A percentile compares a stretch with the other conserved stretches of the same genome.
These are phyloP conservation scores for Metarhizium album DNA, from an alignment of 2,329 filamentous ascomycete genomes.

Conservation along the genomic window DNA sequence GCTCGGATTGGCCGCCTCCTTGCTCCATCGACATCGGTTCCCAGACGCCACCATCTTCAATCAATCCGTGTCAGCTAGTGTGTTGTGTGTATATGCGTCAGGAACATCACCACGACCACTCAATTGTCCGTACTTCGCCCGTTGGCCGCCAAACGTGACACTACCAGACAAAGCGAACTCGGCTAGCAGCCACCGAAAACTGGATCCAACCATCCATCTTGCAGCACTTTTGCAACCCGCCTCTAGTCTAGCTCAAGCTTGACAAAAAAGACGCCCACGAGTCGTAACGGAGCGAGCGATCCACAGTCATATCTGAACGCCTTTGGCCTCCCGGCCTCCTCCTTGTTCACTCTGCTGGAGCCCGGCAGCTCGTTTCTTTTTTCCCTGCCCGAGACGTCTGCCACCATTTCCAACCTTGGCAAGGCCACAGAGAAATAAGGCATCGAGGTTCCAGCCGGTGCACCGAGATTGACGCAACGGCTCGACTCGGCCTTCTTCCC, in stretches of 20 bases:
- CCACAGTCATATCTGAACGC: constrained; percentile 1
- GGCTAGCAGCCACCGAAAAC: background rate
- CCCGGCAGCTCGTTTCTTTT: constrained; percentile 4
- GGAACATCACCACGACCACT: background rate
- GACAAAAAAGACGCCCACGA: constrained; percentile 3
- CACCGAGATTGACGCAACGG: background rate
- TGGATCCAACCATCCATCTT: background rate
- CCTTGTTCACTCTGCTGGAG: background rate
- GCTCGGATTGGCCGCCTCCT: background rate
- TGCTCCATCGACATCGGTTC: background rate
- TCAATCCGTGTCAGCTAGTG: background rate
- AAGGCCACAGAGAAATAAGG: background rate
- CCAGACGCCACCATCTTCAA: background rate
- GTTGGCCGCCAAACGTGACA: background rate
- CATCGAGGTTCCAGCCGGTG: background rate
- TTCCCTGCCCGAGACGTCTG: background rate
- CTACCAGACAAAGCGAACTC: background rate
- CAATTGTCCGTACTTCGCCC: background rate
- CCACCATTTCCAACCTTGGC: background rate
- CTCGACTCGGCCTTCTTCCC: background rate
- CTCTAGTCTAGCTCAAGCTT: background rate
- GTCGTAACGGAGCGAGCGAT: constrained; percentile 3
- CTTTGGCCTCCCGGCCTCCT: background rate
- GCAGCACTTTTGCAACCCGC: background rate
- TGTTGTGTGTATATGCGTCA: background rate